phyloP scores from a whole-genome alignment of 2,329 filamentous ascomycete species.

The Aspergillus ustus region DNA sequence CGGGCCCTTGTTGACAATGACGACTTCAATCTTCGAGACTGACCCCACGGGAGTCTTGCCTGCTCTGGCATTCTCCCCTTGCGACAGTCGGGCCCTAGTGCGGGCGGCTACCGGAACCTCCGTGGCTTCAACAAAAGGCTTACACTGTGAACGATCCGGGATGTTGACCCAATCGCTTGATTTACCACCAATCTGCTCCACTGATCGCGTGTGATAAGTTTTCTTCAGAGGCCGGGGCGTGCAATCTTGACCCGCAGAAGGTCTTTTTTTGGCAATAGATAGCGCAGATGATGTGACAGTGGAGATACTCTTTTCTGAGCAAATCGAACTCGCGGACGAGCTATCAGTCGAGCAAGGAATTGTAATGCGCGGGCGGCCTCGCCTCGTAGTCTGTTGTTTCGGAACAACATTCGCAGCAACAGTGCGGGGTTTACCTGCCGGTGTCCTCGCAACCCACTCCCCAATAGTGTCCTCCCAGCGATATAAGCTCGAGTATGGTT shows the following conservation, averaged over 20 bases:
- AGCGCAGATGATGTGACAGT: conserved; percentile 39
- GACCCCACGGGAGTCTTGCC: background rate
- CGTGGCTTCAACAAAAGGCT: conserved; percentile 15
- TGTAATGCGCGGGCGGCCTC: conserved; percentile 17
- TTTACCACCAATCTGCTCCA: conserved; percentile 19
- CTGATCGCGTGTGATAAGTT: conserved; percentile 22
- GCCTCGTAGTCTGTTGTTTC: conserved; percentile 15
- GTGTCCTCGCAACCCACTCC: conserved; percentile 60
- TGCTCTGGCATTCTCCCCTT: conserved; percentile 12
- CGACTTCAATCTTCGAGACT: conserved; percentile 32
- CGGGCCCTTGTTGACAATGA: conserved; percentile 34
- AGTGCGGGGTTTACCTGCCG: conserved; percentile 35
- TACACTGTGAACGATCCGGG: background rate
- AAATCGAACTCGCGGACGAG: conserved; percentile 27
- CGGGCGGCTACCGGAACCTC: conserved; percentile 26
- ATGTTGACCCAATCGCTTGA: conserved; percentile 10
- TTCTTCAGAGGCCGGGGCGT: conserved; percentile 31
- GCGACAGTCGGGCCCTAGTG: conserved; percentile 21
- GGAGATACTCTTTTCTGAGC: conserved; percentile 27
- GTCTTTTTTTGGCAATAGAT: conserved; percentile 30
- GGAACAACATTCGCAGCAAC: conserved; percentile 2
- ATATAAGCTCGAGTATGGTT: conserved; percentile 38
- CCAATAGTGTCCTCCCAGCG: conserved; percentile 62
- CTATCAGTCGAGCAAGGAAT: conserved; percentile 31
- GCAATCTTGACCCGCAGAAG: conserved; percentile 18